A percentile compares a stretch with the other conserved stretches of the same genome.
Conservation (phyloP, 2,329 filamentous ascomycete species). For the Colletotrichum tropicicola region DNA sequence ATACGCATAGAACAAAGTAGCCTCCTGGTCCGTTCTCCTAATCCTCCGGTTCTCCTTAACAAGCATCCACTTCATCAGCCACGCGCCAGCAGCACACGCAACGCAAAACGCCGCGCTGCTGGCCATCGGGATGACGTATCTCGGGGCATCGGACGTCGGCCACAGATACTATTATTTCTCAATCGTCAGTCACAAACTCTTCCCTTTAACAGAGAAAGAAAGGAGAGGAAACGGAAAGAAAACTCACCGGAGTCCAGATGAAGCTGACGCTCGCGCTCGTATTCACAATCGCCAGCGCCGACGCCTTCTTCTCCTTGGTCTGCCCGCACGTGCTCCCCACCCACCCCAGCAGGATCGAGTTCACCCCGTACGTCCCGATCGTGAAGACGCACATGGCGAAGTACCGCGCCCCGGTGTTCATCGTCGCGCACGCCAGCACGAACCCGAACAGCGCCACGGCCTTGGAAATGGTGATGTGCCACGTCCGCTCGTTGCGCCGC, state of each 20-base stretch:
- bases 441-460: slow-evolving; percentile 43
- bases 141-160: slow-evolving; percentile 46
- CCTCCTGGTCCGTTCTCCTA: slow-evolving; percentile 16
- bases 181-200: neutral
- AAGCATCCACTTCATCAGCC: slow-evolving; percentile 36
- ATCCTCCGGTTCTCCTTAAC: slow-evolving; percentile 35
- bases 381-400: slow-evolving; percentile 41
- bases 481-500: slow-evolving; percentile 54
- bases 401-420: slow-evolving; percentile 37
- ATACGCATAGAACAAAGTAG: slow-evolving; percentile 25
- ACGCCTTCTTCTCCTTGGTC: slow-evolving; percentile 50
- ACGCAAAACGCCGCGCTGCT: slow-evolving; percentile 26
- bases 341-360: slow-evolving; percentile 47
- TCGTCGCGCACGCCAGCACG: slow-evolving; percentile 39
- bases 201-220: neutral
- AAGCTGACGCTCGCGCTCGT: slow-evolving; percentile 31
- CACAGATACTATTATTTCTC: slow-evolving; percentile 41
- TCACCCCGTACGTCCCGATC: slow-evolving; percentile 40
- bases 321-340: slow-evolving; percentile 45
- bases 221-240: accelerated
- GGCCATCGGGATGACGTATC: slow-evolving; percentile 48
- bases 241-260: slow-evolving; percentile 31
- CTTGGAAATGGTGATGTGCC: slow-evolving; percentile 55
- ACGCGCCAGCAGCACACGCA: slow-evolving; percentile 35
- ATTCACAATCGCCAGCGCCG: slow-evolving; percentile 42